Conservation (phyloP, 2,329 filamentous ascomycete genomes). For the Aspergillus jensenii region DNA sequence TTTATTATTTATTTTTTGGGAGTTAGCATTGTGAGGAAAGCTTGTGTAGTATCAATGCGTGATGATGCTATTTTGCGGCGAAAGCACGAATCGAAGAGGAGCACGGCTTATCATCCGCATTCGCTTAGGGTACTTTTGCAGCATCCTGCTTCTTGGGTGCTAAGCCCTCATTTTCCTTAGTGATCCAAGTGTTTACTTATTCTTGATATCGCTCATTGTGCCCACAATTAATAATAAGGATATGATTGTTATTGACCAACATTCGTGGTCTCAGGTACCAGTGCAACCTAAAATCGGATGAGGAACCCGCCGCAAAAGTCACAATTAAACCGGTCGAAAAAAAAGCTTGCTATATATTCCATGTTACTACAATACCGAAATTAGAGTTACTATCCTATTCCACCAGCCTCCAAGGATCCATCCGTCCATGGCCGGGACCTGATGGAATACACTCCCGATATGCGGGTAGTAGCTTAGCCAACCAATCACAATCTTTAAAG, state of each 20-base stretch:
- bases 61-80: slow-evolving; percentile 7
- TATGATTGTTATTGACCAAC: too few species aligned
- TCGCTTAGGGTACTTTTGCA: background rate
- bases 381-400: too few species aligned
- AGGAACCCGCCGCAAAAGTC: too few species aligned
- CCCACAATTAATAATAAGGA: too few species aligned
- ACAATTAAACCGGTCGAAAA: too few species aligned
- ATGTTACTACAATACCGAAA: too few species aligned
- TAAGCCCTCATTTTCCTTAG: background rate
- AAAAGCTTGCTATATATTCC: too few species aligned
- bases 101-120: background rate
- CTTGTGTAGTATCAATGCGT: background rate
- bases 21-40: background rate
- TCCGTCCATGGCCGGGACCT: too few species aligned
- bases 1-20: background rate
- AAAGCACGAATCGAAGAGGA: slow-evolving; percentile 5
- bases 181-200: background rate
- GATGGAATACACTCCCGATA: background rate
- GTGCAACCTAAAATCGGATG: too few species aligned
- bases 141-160: background rate
- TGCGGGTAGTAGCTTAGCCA: background rate
- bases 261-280: too few species aligned
- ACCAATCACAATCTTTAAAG: background rate
- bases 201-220: background rate
- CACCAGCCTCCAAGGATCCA: too few species aligned